Conservation (phyloP, 306 rosid species). For the Quercus agrifolia region DNA sequence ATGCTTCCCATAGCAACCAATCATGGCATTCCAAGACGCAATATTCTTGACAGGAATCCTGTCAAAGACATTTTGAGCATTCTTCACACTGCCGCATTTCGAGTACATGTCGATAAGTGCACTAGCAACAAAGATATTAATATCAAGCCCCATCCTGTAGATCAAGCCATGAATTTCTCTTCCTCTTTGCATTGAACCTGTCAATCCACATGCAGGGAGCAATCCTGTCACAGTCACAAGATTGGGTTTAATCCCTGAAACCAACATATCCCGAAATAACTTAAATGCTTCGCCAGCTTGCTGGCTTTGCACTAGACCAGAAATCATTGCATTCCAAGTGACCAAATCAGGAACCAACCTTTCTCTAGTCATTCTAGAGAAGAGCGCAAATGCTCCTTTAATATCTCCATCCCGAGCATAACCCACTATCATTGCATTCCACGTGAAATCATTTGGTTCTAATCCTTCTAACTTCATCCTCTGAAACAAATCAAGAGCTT, state of each 20-base stretch:
- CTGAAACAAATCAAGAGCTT: slow-evolving; percentile 46
- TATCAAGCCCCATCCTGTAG: slow-evolving; percentile 42
- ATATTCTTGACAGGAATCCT: slow-evolving; percentile 33
- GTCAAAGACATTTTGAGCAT: slow-evolving; percentile 48
- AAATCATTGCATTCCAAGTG: slow-evolving; percentile 64
- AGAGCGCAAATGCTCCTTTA: slow-evolving; percentile 23
- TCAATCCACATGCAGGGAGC: slow-evolving; percentile 59
- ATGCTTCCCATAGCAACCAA: slow-evolving; percentile 65
- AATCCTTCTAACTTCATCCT: slow-evolving; percentile 59
- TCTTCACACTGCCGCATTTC: slow-evolving; percentile 45
- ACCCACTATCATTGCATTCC: slow-evolving; percentile 54
- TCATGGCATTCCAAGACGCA: slow-evolving; percentile 66
- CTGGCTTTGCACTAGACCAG: slow-evolving; percentile 48
- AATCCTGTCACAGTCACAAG: slow-evolving; percentile 48
- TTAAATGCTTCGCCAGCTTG: slow-evolving; percentile 33
- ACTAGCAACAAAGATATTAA: slow-evolving; percentile 48
- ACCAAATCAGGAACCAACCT: slow-evolving; percentile 52
- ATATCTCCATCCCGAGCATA: slow-evolving; percentile 52
- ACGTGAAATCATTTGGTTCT: slow-evolving; percentile 65
- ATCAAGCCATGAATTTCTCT: slow-evolving; percentile 60
- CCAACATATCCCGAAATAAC: slow-evolving; percentile 42
- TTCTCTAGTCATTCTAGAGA: slow-evolving; percentile 45
- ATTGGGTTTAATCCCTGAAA: slow-evolving; percentile 44
- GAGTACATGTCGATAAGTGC: slow-evolving; percentile 70
- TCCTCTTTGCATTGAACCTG: slow-evolving; percentile 41